Evolutionary conservation across 306 rosid genomes (phyloP), one percentile per base, ranked within the genome.

Genomic region (Prunus padus): DNA sequence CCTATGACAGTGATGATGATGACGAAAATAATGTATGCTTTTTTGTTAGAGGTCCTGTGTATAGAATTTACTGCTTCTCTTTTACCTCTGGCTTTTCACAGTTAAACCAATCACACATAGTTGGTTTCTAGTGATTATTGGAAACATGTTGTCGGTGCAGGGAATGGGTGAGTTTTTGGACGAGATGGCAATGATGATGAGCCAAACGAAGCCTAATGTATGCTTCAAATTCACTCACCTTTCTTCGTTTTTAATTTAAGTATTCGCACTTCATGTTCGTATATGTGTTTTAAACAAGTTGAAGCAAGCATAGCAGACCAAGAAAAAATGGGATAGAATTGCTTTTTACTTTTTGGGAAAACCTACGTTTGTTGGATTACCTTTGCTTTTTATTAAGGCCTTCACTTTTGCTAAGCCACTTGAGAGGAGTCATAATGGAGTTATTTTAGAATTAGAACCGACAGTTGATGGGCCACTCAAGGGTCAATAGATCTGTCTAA

Each of bases 171-270:
- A 92, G 59, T 92, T 95, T 74, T 76, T 95, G 88, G 82, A 74
- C 46, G 99, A 95, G 81, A 95, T 95, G 99, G 89, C 85, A 25
- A 78, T 90, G 37, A 92, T 95, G 97, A 95, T 95, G 97, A 86
- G 79, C 79, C 93, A 92, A 76, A 86, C 93, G 8, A 86, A 85
- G 73, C 80, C 97, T 37, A 90, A 66, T 80, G 97, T 92, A 80
- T 83, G 94, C 54, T 18, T 8, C 56, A 3, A 13, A 59, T 23
- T 22, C 5, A 57, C 65, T 22, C 5, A 47, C 65, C 52, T 11
- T 25, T 70, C 59, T 44, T 18, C 64, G 0, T 2, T 64, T 80
- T 42, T 3, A 14, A 22, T 54, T 70, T 14, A 16, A 3, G 0
- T 5, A 11, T 20, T 72, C 22, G 54, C 54, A 5, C 12, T 4